These are phyloP conservation scores for Aspergillus incahuasiensis DNA, from an alignment of 495 filamentous ascomycete genomes.

Conservation along the genomic window DNA sequence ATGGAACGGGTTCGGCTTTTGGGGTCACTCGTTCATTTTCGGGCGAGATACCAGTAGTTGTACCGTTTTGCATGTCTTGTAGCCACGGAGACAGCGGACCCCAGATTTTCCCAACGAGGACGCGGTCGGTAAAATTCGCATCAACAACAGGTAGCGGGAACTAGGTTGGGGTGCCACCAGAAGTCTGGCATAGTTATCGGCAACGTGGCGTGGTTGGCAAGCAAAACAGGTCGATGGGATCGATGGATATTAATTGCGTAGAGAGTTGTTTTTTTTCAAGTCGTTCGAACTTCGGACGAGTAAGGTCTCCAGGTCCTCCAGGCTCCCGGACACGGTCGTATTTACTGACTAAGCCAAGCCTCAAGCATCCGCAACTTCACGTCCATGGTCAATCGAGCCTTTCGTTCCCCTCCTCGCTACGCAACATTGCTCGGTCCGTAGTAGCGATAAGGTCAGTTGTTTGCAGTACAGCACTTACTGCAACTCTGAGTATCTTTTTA, in stretches of 20 bases:
- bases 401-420: slow-evolving; percentile 15
- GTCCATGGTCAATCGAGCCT: slow-evolving; percentile 20
- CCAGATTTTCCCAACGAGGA: slow-evolving; percentile 63
- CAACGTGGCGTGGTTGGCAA: slow-evolving; percentile 35
- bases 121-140: slow-evolving; percentile 58
- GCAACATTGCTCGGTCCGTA: slow-evolving; percentile 24
- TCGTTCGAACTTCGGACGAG: slow-evolving; percentile 26
- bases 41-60: slow-evolving; percentile 41
- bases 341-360: too few species aligned
- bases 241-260: slow-evolving; percentile 34
- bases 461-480: neutral
- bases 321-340: too few species aligned
- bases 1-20: slow-evolving; percentile 21
- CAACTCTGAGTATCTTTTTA: neutral
- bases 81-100: slow-evolving; percentile 53
- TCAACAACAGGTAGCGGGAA: slow-evolving; percentile 61
- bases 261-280: slow-evolving; percentile 43
- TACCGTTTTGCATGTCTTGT: slow-evolving; percentile 59
- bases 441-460: slow-evolving; percentile 25
- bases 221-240: slow-evolving; percentile 29
- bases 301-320: neutral
- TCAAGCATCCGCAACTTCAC: slow-evolving; percentile 17
- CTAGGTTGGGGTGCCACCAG: slow-evolving; percentile 45
- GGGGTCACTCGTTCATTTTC: slow-evolving; percentile 45
- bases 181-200: slow-evolving; percentile 62